Evolutionary conservation across 2,329 filamentous ascomycete species (phyloP).

Genomic region (Aspergillus brunneoviolaceus): DNA sequence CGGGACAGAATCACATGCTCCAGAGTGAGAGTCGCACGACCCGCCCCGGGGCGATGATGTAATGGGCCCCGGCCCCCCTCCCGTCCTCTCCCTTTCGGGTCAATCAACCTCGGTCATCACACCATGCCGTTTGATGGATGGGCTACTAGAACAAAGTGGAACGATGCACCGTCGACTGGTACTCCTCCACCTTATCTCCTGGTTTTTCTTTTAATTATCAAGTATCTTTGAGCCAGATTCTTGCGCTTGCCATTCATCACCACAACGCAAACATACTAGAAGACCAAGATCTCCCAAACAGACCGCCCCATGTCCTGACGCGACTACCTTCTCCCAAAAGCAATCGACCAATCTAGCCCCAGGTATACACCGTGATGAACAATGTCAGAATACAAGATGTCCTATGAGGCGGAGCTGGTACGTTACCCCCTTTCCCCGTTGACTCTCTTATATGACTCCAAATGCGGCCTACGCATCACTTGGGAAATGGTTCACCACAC

Average conservation of each 20-base stretch:
- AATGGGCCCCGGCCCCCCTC: neutral
- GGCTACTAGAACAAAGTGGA: neutral
- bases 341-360: neutral
- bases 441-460: neutral
- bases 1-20: neutral
- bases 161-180: neutral
- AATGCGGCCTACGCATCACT: too few species aligned
- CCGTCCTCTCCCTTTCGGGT: neutral
- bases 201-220: neutral
- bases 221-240: neutral
- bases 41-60: neutral
- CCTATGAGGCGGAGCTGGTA: conserved; percentile 16
- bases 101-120: neutral
- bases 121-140: neutral
- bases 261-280: neutral
- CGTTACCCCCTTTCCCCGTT: neutral
- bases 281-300: neutral
- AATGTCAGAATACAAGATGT: conserved; percentile 13
- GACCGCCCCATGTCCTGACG: neutral
- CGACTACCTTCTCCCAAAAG: neutral
- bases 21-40: neutral
- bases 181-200: neutral
- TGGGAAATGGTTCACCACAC: too few species aligned
- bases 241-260: neutral
- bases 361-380: neutral